Evolutionary conservation across 2,329 filamentous ascomycete species (phyloP).

Genomic region (Exophiala sp.): DNA sequence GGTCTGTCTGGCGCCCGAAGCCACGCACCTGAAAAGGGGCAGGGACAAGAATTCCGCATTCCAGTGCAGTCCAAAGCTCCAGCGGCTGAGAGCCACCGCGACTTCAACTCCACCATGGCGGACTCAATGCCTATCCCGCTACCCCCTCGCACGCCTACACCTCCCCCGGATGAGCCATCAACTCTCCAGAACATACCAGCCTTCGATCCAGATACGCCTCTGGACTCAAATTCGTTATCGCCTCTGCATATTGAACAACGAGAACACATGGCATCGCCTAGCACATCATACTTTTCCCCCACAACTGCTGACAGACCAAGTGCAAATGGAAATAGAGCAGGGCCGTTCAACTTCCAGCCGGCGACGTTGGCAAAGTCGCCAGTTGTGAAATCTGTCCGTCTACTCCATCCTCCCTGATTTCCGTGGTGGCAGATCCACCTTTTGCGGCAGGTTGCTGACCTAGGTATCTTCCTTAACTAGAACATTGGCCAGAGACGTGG

Average conservation of each 20-base stretch:
- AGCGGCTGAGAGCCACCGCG: background rate
- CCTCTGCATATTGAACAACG: conserved; percentile 32
- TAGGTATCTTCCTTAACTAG: conserved; percentile 40
- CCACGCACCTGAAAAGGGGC: background rate
- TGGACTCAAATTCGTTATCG: conserved; percentile 45
- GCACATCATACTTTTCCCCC: conserved; percentile 9
- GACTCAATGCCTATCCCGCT: conserved; percentile 49
- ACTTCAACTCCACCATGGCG: conserved; percentile 8
- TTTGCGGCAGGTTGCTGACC: conserved; percentile 23
- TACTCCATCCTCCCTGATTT: background rate
- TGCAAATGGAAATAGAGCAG: conserved; percentile 8
- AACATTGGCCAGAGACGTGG: conserved; percentile 87
- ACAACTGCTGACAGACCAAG: conserved; percentile 14
- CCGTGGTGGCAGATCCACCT: background rate
- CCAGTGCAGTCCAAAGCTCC: background rate
- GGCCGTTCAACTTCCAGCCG: conserved; percentile 91
- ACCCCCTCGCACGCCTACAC: conserved; percentile 60
- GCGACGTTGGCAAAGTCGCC: conserved; percentile 68
- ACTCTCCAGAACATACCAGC: conserved; percentile 22
- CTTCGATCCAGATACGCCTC: conserved; percentile 29
- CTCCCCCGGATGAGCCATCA: conserved; percentile 48
- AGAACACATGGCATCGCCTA: conserved; percentile 11
- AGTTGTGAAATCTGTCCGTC: conserved; percentile 64
- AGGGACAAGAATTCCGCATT: conserved; percentile 2
- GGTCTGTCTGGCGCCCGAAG: background rate